Percentiles rank a stretch among this genome's conserved stretches.
phyloP scores from a whole-genome alignment of 306 rosid genomes.

The Trichosanthes cucumerina region DNA sequence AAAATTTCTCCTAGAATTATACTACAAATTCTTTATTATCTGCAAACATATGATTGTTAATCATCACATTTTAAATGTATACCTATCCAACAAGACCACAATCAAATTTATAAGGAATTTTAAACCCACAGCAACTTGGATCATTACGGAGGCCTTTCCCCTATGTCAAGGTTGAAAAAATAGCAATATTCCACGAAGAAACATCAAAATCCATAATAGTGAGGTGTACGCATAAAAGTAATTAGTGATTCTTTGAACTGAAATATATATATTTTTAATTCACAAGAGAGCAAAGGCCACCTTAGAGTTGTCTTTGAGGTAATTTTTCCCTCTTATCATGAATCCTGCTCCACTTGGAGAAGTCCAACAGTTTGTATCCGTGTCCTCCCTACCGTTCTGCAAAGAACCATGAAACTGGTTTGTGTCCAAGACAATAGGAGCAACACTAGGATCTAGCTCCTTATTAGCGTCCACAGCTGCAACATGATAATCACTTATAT shows the following conservation, averaged over 20 bases:
- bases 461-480: conserved; percentile 39
- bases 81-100: background rate
- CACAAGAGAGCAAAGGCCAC: conserved; percentile 21
- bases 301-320: conserved; percentile 77
- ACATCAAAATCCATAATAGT: background rate
- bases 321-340: conserved; percentile 87
- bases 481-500: conserved; percentile 16
- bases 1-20: background rate
- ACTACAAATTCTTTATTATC: background rate
- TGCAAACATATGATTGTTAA: background rate
- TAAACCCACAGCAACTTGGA: background rate
- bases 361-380: conserved; percentile 78
- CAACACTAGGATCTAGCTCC: conserved; percentile 41
- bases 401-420: conserved; percentile 44
- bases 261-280: background rate
- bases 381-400: conserved; percentile 37
- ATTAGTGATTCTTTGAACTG: background rate
- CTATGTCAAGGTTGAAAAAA: background rate
- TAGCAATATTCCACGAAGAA: background rate
- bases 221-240: background rate
- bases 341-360: conserved; percentile 64
- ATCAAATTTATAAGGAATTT: background rate
- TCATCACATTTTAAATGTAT: background rate
- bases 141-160: background rate
- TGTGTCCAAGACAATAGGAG: conserved; percentile 37